Evolutionary conservation across 768 basidiomycete species (phyloP), one percentile per base, ranked within the genome.

Genomic region (Suillus luteus): DNA sequence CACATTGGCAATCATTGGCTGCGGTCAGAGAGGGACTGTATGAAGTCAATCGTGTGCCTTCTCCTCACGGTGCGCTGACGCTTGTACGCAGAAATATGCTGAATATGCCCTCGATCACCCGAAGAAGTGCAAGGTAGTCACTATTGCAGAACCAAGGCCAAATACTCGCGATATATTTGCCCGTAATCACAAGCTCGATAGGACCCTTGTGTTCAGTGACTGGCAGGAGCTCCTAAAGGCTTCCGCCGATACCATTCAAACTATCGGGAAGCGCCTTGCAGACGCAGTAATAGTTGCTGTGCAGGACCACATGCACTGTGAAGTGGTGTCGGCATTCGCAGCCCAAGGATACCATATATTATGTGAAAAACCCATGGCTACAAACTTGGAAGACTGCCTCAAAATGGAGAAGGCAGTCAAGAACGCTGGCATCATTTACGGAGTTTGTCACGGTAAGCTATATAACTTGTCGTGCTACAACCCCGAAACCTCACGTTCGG

Each of bases 331-430:
- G 10, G 91, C 88, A 0, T 94, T 93, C 76, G 88, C 88, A 0
- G 82, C 80, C 48, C 92, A 92, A 70, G 92, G 92, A 1, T 95
- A 95, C 71, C 88, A 94, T 68, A 91, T 96, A 62, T 81, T 96
- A 24, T 95, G 94, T 75, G 94, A 96, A 82, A 96, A 96, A 72
- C 94, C 94, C 0, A 92, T 96, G 90, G 91, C 93, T 1, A 94
- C 91, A 5, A 84, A 74, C 60, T 69, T 90, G 43, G 80, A 83
- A 60, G 92, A 92, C 66, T 91, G 93, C 64, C 72, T 95, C 57
- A 81, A 79, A 72, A 95, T 95, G 81, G 87, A 91, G 66, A 78
- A 79, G 38, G 90, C 86, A 0, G 82, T 95, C 37, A 87, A 85
- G 74, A 82, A 86, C 40, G 83, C 88, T 2, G 85, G 85, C 1